Evolutionary conservation across 2,329 filamentous ascomycete genomes (phyloP), one percentile per base, ranked within the genome.

Genomic region (Ophiocordyceps polyrhachis-furcata): DNA sequence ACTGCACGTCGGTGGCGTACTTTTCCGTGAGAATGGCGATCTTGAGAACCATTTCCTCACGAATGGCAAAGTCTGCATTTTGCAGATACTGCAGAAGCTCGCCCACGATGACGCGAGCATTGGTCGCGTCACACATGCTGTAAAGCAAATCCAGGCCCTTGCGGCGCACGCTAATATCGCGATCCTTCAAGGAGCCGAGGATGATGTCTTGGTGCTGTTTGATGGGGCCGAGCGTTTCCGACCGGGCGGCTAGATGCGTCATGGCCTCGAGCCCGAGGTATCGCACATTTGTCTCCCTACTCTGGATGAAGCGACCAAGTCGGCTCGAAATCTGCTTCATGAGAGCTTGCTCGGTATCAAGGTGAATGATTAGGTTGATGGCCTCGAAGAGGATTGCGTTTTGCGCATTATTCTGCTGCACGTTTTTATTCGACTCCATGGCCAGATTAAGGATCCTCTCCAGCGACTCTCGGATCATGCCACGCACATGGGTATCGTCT

Each of bases 41-140:
- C 66, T 98, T 98, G 50, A 98, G 70, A 4, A 96, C 91, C 91
- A 98, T 98, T 62, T 98, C 91, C 65, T 98, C 93, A 50, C 93
- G 79, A 55, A 98, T 95, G 5, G 89, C 89, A 61, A 94, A 98
- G 62, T 98, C 91, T 42, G 91, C 91, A 46, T 86, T 94, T 57
- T 95, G 89, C 9, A 98, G 74, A 61, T 95, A 96, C 52, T 89
- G 85, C 44, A 98, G 66, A 43, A 98, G 77, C 65, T 98, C 91
- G 48, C 83, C 82, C 37, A 98, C 91, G 52, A 98, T 93, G 11
- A 85, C 80, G 51, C 85, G 83, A 8, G 91, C 87, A 62, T 98
- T 98, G n/a, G 81, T 81, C 31, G 83, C 76, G 62, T 98, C 91
- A 61, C 93, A 98, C 91, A 98, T 98, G 76, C 91, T 98, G 74